phyloP scores from a whole-genome alignment of 2,329 filamentous ascomycete genomes.

The Myriangium duriaei region DNA sequence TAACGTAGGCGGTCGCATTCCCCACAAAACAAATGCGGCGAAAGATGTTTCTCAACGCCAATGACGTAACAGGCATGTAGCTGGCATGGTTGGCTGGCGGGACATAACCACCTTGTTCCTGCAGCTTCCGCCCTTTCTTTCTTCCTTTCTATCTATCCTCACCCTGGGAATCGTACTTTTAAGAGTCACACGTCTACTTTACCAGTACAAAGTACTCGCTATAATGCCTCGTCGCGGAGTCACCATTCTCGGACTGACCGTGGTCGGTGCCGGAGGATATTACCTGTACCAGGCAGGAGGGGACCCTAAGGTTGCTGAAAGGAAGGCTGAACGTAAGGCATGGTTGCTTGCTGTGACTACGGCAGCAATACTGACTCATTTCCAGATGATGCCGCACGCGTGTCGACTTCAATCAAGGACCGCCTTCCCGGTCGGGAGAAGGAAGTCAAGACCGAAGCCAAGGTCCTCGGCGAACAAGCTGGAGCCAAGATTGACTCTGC shows the following conservation, averaged over 20 bases:
- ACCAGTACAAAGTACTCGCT: neutral
- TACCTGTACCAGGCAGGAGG: slow-evolving; percentile 86
- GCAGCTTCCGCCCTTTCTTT: neutral
- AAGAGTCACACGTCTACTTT: neutral
- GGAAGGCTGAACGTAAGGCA: slow-evolving; percentile 63
- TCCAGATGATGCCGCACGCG: slow-evolving; percentile 62
- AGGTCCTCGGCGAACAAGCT: slow-evolving; percentile 23
- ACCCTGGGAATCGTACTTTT: neutral
- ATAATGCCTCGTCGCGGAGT: slow-evolving; percentile 12
- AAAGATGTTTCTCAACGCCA: slow-evolving; percentile 1
- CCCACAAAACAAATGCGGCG: too few species aligned
- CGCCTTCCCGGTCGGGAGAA: slow-evolving; percentile 51
- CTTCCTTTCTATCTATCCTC: neutral
- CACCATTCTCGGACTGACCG: slow-evolving; percentile 10
- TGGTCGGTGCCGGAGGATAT: slow-evolving; percentile 45
- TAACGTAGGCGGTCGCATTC: too few species aligned
- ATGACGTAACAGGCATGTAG: slow-evolving; percentile 1
- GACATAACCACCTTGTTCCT: too few species aligned
- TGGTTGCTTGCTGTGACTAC: slow-evolving; percentile 2
- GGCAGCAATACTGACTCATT: neutral
- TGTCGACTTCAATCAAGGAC: slow-evolving; percentile 52
- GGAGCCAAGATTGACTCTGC: slow-evolving; percentile 56
- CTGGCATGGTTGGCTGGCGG: neutral
- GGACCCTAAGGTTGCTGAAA: slow-evolving; percentile 67
- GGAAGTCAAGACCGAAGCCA: slow-evolving; percentile 47